These are phyloP conservation scores for Euphorbia schlechtendalii DNA, from an alignment of 441 rosid genomes.

Conservation along the genomic window DNA sequence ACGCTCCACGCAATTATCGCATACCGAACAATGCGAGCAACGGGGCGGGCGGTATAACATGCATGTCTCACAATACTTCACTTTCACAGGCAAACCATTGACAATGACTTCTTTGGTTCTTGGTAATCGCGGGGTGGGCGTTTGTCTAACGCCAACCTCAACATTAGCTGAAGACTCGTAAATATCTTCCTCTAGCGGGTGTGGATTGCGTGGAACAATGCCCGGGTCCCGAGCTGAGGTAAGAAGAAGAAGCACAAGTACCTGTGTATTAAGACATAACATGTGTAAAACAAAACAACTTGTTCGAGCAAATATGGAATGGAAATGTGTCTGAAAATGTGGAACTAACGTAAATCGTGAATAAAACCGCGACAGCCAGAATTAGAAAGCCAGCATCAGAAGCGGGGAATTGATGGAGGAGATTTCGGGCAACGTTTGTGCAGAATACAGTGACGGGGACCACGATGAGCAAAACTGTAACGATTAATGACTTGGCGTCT, in stretches of 20 bases:
- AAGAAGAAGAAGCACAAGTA: conserved; percentile 65
- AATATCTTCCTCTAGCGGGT: conserved; percentile 86
- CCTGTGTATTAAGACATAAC: conserved; percentile 30
- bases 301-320: neutral
- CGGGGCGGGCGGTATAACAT: conserved; percentile 90
- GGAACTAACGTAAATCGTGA: conserved; percentile 64
- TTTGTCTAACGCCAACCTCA: conserved; percentile 60
- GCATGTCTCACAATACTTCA: conserved; percentile 88
- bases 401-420: conserved; percentile 51
- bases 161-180: conserved; percentile 46
- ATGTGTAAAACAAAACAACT: neutral
- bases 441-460: conserved; percentile 72
- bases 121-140: conserved; percentile 72
- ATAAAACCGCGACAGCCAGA: conserved; percentile 50
- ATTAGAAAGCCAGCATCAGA: conserved; percentile 52
- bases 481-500: conserved; percentile 75
- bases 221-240: conserved; percentile 91
- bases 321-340: conserved; percentile 7
- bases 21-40: conserved; percentile 87
- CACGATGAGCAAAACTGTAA: conserved; percentile 68
- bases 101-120: conserved; percentile 70
- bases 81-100: conserved; percentile 57
- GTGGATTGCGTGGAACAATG: conserved; percentile 71
- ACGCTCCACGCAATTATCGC: conserved; percentile 81
- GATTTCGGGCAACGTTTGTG: conserved; percentile 72